These are phyloP conservation scores for Thermomucor indicae-seudaticae DNA, from an alignment of 371 early-diverging fungal genomes.

Conservation along the genomic window DNA sequence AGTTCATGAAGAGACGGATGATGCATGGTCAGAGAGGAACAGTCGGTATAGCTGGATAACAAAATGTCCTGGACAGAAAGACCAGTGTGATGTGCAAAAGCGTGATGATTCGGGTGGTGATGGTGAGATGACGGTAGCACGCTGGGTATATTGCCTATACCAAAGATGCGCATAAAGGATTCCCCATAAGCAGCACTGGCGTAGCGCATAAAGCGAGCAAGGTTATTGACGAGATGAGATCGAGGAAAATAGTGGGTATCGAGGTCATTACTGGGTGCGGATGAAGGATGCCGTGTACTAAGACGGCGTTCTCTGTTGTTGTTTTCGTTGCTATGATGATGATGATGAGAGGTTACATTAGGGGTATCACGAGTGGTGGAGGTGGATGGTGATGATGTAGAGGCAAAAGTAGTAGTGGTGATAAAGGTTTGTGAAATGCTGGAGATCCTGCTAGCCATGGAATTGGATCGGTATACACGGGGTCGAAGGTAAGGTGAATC, in stretches of 20 bases:
- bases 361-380: conserved; percentile 1
- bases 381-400: too few relatives aligned
- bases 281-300: not conserved
- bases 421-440: conserved; percentile 24
- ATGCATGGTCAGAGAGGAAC: conserved; percentile 20
- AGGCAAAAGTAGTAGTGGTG: conserved; percentile 18
- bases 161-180: conserved; percentile 79
- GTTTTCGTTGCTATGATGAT: conserved; percentile 1
- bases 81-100: conserved; percentile 67
- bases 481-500: not conserved
- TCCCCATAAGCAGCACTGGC: conserved; percentile 80
- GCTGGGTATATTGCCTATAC: conserved; percentile 63
- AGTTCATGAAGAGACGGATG: conserved; percentile 67
- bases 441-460: conserved; percentile 25
- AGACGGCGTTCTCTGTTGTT: not conserved
- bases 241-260: conserved; percentile 50
- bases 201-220: conserved; percentile 73
- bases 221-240: conserved; percentile 63
- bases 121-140: conserved; percentile 45
- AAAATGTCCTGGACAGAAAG: conserved; percentile 64
- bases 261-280: conserved; percentile 1
- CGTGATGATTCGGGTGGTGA: conserved; percentile 64
- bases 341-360: conserved; percentile 1
- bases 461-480: conserved; percentile 22
- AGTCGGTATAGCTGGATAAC: conserved; percentile 58